Evolutionary conservation across 371 early-diverging fungal genomes (phyloP), one percentile per base, ranked within the genome.

Genomic region (Fennellomyces sp.): DNA sequence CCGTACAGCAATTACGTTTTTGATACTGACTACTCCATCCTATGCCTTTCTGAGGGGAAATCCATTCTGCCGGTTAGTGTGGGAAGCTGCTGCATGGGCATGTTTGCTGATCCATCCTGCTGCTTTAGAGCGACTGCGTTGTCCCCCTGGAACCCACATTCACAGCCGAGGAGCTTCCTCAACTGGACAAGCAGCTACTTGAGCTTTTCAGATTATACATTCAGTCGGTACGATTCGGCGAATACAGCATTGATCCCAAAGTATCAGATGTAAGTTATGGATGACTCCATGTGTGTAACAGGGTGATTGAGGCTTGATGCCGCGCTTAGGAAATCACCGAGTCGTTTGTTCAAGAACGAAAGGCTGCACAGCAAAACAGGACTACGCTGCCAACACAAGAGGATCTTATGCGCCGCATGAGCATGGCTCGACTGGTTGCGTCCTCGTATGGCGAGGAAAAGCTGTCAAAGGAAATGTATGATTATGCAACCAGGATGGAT

Each of bases 41-140:
- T 88, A 31, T 64, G 69, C 0, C 35, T 88, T 2, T 88, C 88
- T 27, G 54, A 66, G 21, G 77, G 78, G 7, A 86, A 80, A 56
- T 83, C 87, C 2, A 68, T 88, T 62, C 63, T 88, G 6, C 83
- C 84, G 27, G 88, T 86, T n/a, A n/a, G n/a, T n/a, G n/a, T n/a
- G n/a, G n/a, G n/a, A 75, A 76, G 78, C 65, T 58, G 25, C 2
- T 41, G 35, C 13, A 28, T 26, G 23, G 25, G 28, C 17, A 57
- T 21, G 8, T 5, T 36, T 53, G 1, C 17, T 51, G 42, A 53
- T 41, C 8, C 41, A 27, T 50, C 36, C 61, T 17, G 23, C 47
- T 51, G 29, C 36, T 41, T 45, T 73, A 77, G 78, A 68, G 60
- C 42, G 80, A 87, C 52, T 83, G 85, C 56, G 61, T 74, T 30